These are phyloP conservation scores for Fusarium humuli DNA, from an alignment of 2,329 filamentous ascomycete genomes.

Conservation along the genomic window DNA sequence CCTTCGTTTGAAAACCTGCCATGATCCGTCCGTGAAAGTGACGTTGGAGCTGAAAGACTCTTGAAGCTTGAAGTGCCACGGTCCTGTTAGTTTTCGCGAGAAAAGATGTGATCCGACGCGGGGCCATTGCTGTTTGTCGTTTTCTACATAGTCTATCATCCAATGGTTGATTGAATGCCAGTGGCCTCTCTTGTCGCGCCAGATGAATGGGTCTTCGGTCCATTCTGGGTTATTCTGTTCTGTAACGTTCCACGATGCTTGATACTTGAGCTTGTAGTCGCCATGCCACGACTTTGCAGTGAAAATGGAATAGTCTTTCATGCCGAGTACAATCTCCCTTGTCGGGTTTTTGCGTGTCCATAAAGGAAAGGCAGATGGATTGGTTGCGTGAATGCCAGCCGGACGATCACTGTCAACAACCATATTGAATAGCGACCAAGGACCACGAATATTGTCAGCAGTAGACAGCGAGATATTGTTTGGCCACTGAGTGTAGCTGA, in stretches of 20 bases:
- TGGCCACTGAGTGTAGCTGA: slow-evolving; percentile 25
- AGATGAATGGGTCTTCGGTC: slow-evolving; percentile 51
- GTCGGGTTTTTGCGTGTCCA: slow-evolving; percentile 18
- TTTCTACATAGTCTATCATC: slow-evolving; percentile 46
- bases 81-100: slow-evolving; percentile 43
- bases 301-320: slow-evolving; percentile 32
- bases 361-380: slow-evolving; percentile 56
- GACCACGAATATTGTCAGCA: slow-evolving; percentile 32
- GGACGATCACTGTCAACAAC: slow-evolving; percentile 26
- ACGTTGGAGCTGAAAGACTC: slow-evolving; percentile 48
- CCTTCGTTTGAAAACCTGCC: slow-evolving; percentile 55
- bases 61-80: slow-evolving; percentile 47
- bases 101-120: slow-evolving; percentile 49
- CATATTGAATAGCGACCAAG: slow-evolving; percentile 29
- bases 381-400: slow-evolving; percentile 48
- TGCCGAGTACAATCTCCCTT: slow-evolving; percentile 13
- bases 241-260: slow-evolving; percentile 28
- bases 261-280: slow-evolving; percentile 15
- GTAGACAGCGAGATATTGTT: slow-evolving; percentile 46
- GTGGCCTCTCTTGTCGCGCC: slow-evolving; percentile 50
- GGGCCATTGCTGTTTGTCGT: slow-evolving; percentile 45
- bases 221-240: slow-evolving; percentile 27
- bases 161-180: slow-evolving; percentile 51
- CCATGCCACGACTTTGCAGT: background rate
- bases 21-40: slow-evolving; percentile 54